Conservation (phyloP, 176 grass and related monocot genomes). For the Pontederia crassipes region DNA sequence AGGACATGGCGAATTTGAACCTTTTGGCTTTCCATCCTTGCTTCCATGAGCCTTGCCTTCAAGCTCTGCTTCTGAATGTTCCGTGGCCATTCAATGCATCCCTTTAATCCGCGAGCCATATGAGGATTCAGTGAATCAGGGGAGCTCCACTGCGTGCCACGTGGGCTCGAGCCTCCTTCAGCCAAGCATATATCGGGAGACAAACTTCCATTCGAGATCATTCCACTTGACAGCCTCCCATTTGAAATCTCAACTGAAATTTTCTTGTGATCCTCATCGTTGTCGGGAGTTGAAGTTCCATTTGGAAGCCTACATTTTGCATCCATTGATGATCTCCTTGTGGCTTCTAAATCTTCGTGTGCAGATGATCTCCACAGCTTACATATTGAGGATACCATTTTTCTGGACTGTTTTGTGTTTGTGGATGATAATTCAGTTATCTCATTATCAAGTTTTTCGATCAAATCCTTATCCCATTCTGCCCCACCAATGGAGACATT, state of each 20-base stretch:
- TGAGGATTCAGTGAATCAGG: too few relatives aligned
- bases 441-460: neutral
- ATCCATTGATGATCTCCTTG: neutral
- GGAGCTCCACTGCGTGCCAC: too few relatives aligned
- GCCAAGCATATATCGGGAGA: constrained; percentile 7
- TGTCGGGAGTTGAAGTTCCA: neutral
- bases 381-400: neutral
- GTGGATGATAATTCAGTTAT: neutral
- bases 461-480: neutral
- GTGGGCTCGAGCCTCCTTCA: neutral
- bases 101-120: too few relatives aligned
- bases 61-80: too few relatives aligned
- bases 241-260: neutral
- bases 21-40: too few relatives aligned
- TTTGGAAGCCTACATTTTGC: neutral
- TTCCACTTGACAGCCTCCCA: neutral
- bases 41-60: too few relatives aligned
- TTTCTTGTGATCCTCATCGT: neutral
- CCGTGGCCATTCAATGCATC: too few relatives aligned
- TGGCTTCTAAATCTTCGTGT: neutral
- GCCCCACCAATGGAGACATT: neutral
- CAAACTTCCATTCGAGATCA: neutral
- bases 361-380: constrained; percentile 8
- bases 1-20: too few relatives aligned
- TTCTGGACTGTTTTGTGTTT: constrained; percentile 4